Base-by-base conservation (phyloP, 495 filamentous ascomycete species). In the Clavariopsis aquatica region DNA sequence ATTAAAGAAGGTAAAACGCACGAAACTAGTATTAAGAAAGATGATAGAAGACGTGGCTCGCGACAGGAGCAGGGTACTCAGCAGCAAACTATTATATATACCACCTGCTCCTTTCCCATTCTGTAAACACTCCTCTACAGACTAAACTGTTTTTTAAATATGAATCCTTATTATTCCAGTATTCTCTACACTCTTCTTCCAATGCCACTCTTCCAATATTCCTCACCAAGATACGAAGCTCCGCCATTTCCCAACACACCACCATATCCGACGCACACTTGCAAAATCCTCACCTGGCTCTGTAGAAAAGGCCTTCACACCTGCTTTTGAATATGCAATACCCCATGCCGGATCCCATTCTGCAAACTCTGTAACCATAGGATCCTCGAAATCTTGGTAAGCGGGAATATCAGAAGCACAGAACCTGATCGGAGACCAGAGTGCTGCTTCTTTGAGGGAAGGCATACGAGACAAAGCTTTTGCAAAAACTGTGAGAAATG, bases 381-480 rank as follows among this genome's bases (percentile, higher is more conserved):
- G 8, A 46, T 23, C n/a, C 2, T 61, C 29, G 17, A 36, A 41
- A 4, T 7, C 46, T 36, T 52, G 19, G 28, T 51, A 23, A 20
- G 28, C 47, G 5, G 6, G 9, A 4, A 38, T n/a, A 20, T 29
- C 49, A 46, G n/a, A 2, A 3, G 36, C 34, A 20, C 24, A 17
- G 28, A 49, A 62, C 0, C 6, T 45, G 4, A 62, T 15, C 1
- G 59, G 59, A 6, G 31, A 53, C 59, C 59, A 62, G 5, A 62
- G 12, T 26, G 9, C 17, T 19, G 49, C 59, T 15, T 62, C 20
- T 29, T 31, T 62, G 3, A 62, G 20, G 2, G n/a, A 15, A 1
- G 49, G 59, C 59, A 62, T 62, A 17, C 28, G 36, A 3, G 59
- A 3, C 23, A 45, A 46, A 8, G 59, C 59, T 46, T 53, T 62